phyloP scores from a whole-genome alignment of 208 protist species.

The Leishmania martiniquensis region DNA sequence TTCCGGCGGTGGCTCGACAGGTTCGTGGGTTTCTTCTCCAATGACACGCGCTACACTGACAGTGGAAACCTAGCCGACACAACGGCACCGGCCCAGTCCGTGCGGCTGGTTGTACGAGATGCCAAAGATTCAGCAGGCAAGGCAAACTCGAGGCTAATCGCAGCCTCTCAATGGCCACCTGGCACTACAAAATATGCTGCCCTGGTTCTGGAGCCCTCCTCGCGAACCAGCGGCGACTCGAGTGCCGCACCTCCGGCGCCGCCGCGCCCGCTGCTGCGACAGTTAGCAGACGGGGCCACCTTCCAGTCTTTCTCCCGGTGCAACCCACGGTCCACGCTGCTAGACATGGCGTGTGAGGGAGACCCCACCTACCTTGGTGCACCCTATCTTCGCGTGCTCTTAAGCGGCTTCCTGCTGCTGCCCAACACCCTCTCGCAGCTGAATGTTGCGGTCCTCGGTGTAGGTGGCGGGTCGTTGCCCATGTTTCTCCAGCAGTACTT shows the following conservation, averaged over 20 bases:
- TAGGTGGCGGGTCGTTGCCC: conserved; percentile 79
- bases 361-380: conserved; percentile 73
- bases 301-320: conserved; percentile 85
- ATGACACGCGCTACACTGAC: conserved; percentile 26
- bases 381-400: conserved; percentile 82
- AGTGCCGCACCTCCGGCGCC: neutral
- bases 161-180: conserved; percentile 54
- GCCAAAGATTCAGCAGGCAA: neutral
- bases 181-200: conserved; percentile 73
- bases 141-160: neutral
- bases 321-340: conserved; percentile 44
- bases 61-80: neutral
- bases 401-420: conserved; percentile 70
- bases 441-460: conserved; percentile 75
- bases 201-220: conserved; percentile 64
- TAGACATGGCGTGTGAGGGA: conserved; percentile 59
- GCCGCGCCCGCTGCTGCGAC: conserved; percentile 38
- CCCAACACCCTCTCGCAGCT: conserved; percentile 46
- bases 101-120: conserved; percentile 27
- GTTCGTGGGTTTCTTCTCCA: conserved; percentile 37
- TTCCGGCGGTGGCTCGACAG: neutral
- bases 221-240: neutral
- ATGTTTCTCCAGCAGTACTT: conserved; percentile 81
- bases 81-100: neutral
- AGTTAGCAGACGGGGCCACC: conserved; percentile 63